Percentiles rank a stretch among this genome's conserved stretches.
Evolutionary conservation across 2,329 filamentous ascomycete species (phyloP).

Genomic region (Colletotrichum orchidophilum): DNA sequence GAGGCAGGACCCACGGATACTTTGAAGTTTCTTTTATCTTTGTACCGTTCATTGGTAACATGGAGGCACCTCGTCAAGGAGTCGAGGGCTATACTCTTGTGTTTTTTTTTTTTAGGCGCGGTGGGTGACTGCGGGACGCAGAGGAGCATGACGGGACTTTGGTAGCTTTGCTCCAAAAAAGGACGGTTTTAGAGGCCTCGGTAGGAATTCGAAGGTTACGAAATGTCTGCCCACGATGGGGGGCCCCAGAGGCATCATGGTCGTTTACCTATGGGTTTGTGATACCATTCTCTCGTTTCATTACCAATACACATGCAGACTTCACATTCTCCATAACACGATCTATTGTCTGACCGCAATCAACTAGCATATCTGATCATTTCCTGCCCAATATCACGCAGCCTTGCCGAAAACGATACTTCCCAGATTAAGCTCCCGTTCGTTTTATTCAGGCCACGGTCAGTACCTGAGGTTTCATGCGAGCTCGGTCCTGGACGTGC

Average conservation of each 20-base stretch:
- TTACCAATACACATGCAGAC: background rate
- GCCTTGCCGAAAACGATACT: background rate
- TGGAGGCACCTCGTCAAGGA: background rate
- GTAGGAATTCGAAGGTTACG: background rate
- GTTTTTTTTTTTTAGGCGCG: background rate
- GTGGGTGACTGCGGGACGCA: background rate
- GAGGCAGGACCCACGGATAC: background rate
- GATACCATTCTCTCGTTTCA: constrained; percentile 25
- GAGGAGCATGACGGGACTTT: background rate
- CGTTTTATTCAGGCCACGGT: background rate
- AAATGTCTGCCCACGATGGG: background rate
- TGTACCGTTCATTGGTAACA: background rate
- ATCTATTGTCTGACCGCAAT: background rate
- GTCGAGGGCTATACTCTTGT: background rate
- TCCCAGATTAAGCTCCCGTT: background rate
- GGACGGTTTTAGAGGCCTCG: background rate
- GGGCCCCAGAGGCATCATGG: background rate
- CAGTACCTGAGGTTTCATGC: constrained; percentile 10
- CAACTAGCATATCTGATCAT: background rate
- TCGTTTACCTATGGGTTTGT: background rate
- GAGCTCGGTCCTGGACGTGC: background rate
- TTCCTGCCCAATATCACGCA: background rate
- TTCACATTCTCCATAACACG: background rate
- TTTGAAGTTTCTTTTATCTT: background rate
- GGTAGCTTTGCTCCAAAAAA: background rate